phyloP scores from a whole-genome alignment of 768 basidiomycete species.

The Trametes cinnabarina region DNA sequence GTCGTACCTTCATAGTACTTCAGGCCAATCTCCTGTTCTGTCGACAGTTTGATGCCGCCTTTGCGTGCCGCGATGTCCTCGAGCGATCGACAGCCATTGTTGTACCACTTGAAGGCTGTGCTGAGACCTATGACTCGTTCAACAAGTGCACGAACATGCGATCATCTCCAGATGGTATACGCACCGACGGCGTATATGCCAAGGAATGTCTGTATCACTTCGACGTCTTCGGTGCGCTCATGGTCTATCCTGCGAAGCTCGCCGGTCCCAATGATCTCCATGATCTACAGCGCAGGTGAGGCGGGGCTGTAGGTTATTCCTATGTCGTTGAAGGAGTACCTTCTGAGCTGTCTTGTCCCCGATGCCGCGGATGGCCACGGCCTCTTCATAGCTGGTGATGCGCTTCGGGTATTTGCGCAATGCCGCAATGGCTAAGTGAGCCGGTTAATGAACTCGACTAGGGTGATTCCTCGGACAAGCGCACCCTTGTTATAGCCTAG shows the following conservation, averaged over 20 bases:
- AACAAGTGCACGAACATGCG: neutral
- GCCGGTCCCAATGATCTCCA: constrained; percentile 78
- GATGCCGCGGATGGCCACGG: constrained; percentile 56
- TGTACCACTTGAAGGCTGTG: constrained; percentile 72
- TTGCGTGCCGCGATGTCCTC: constrained; percentile 66
- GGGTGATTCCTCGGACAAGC: too few species aligned
- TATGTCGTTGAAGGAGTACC: constrained; percentile 35
- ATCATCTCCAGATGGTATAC: constrained; percentile 23
- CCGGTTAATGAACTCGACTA: too few species aligned
- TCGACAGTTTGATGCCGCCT: constrained; percentile 57
- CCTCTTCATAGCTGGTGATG: constrained; percentile 59
- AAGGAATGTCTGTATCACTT: constrained; percentile 56
- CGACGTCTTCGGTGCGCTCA: constrained; percentile 64
- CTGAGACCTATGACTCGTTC: constrained; percentile 45
- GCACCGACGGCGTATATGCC: constrained; percentile 87
- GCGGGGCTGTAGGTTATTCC: neutral
- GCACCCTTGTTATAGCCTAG: constrained; percentile 65
- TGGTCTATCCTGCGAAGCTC: constrained; percentile 64
- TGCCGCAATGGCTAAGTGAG: constrained; percentile 52
- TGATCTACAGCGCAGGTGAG: constrained; percentile 48
- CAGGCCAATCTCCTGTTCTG: constrained; percentile 66
- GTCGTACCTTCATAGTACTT: constrained; percentile 64
- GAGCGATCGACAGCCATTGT: constrained; percentile 72
- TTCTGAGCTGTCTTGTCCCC: constrained; percentile 77
- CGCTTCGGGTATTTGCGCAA: constrained; percentile 54